Percentiles rank a stretch among this genome's conserved stretches.
Conservation (phyloP, 495 filamentous ascomycete genomes). For the Durotheca rogersii region DNA sequence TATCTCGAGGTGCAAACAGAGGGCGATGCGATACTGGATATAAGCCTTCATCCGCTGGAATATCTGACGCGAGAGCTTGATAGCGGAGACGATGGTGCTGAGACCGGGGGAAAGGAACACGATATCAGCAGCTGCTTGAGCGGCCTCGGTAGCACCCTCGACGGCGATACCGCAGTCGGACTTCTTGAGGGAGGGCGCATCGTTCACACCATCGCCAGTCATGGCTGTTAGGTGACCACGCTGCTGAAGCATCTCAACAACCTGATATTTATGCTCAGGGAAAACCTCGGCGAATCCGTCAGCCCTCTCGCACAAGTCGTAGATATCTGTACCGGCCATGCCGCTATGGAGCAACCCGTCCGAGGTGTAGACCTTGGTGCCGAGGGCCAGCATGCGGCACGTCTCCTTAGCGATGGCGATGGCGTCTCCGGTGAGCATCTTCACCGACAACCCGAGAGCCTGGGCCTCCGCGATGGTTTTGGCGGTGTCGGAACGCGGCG, state of each 20-base stretch:
- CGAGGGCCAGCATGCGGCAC: conserved; percentile 79
- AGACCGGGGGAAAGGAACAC: conserved; percentile 88
- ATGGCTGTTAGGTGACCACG: conserved; percentile 92
- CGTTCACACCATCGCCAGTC: conserved; percentile 97
- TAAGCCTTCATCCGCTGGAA: conserved; percentile 97
- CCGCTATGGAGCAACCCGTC: conserved; percentile 78
- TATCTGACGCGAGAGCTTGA: conserved; percentile 90
- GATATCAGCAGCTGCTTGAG: conserved; percentile 86
- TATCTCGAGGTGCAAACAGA: conserved; percentile 83
- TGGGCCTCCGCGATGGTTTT: conserved; percentile 85
- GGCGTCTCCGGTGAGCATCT: conserved; percentile 93
- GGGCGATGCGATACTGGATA: conserved; percentile 88
- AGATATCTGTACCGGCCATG: conserved; percentile 85
- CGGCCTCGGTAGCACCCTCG: conserved; percentile 86
- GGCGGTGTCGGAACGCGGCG: conserved; percentile 83
- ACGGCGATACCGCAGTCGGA: conserved; percentile 90
- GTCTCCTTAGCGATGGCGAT: conserved; percentile 89
- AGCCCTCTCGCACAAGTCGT: conserved; percentile 88
- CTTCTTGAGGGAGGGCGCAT: conserved; percentile 92
- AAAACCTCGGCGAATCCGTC: conserved; percentile 94
- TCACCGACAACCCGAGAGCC: conserved; percentile 78
- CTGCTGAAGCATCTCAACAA: conserved; percentile 93
- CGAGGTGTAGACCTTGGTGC: conserved; percentile 89
- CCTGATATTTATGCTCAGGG: conserved; percentile 95
- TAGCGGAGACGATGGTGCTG: conserved; percentile 84